Evolutionary conservation across 2,329 filamentous ascomycete species (phyloP), one percentile per base, ranked within the genome.

Genomic region (Neofusicoccum laricinum): DNA sequence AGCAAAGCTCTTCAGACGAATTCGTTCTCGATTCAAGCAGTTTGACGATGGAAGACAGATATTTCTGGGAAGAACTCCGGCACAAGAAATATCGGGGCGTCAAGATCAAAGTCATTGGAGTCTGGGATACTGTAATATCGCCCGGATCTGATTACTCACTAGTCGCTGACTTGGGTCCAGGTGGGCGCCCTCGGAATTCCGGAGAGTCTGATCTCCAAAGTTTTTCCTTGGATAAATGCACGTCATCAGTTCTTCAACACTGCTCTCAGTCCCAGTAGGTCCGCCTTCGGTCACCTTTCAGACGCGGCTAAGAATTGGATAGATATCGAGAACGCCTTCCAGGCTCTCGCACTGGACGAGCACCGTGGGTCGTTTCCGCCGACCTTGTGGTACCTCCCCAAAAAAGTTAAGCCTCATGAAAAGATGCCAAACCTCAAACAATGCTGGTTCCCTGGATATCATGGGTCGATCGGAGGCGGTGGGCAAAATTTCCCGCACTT

Each of bases 371-470:
- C 83, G 0, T 86, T 84, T 67, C 75, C 77, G 0, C 84, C 84
- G 0, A 82, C 83, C 0, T 71, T 86, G 0, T 86, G 83, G 83
- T 79, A 82, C 59, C 78, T 82, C 38, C 38, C 32, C 10, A 15
- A 45, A 10, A 45, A 34, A 14, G 34, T 45, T 19, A 41, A 30
- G 4, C 38, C 43, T 4, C 25, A 14, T 7, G 41, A 34, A 67
- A 67, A 63, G 19, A 2, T 14, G 2, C 48, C 61, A 7, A 64
- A 76, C 30, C 71, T 85, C 32, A 76, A 79, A n/a, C 83, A 85
- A 69, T 80, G 82, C 8, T 86, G 84, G 84, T 85, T 85, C 63
- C 82, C 83, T 0, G 84, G 84, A 10, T 79, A 77, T 32, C 84
- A 86, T 68, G 77, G 79, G 10, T 83, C 85, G 63, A 73, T 84